These are phyloP conservation scores for Trametes punicea DNA, from an alignment of 768 basidiomycete genomes.

Conservation along the genomic window DNA sequence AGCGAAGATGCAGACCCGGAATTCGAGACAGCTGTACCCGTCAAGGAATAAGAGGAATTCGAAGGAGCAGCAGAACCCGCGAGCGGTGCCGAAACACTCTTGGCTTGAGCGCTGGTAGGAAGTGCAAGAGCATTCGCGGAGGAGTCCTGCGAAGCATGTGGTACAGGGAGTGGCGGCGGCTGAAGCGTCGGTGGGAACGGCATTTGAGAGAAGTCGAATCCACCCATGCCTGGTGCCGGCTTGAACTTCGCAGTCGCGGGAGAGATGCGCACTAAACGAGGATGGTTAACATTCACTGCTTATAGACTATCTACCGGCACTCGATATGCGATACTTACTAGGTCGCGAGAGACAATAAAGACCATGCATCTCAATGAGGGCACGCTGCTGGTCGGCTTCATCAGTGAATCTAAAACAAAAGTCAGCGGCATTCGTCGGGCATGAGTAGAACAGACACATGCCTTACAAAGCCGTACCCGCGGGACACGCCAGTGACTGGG, in stretches of 20 bases:
- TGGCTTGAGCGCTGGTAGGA: constrained; percentile 43
- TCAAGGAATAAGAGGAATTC: constrained; percentile 24
- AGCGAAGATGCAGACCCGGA: constrained; percentile 42
- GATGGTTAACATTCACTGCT: constrained; percentile 23
- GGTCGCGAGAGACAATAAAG: constrained; percentile 86
- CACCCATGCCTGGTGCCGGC: constrained; percentile 42
- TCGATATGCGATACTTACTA: constrained; percentile 51
- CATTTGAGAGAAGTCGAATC: constrained; percentile 39
- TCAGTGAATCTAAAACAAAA: constrained; percentile 68
- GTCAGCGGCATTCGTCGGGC: constrained; percentile 20
- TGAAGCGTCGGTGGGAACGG: constrained; percentile 38
- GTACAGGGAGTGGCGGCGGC: background rate
- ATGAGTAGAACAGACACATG: constrained; percentile 29
- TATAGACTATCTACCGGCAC: background rate
- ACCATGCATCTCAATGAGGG: constrained; percentile 89
- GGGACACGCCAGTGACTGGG: constrained; percentile 82
- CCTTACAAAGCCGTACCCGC: constrained; percentile 94
- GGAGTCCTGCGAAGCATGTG: constrained; percentile 32
- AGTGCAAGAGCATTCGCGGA: constrained; percentile 50
- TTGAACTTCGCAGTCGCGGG: constrained; percentile 89
- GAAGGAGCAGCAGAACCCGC: constrained; percentile 37
- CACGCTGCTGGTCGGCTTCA: constrained; percentile 85
- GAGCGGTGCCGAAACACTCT: constrained; percentile 71
- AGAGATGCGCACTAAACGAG: constrained; percentile 75
- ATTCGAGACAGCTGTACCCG: constrained; percentile 30